phyloP scores from a whole-genome alignment of 768 basidiomycete species.

The Panus rudis region DNA sequence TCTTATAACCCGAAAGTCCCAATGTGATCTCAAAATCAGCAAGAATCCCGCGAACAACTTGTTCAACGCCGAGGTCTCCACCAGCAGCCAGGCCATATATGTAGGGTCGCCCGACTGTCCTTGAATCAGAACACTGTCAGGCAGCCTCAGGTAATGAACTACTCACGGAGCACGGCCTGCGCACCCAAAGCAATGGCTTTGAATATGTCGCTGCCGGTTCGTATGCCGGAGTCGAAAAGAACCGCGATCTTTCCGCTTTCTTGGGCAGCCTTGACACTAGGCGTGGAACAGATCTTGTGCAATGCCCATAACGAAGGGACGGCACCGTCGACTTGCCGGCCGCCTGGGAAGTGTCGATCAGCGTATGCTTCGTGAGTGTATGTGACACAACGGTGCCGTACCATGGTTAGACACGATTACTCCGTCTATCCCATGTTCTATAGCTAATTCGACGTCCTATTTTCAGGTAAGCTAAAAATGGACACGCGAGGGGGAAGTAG shows the following conservation, averaged over 20 bases:
- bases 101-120: constrained; percentile 69
- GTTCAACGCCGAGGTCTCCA: constrained; percentile 70
- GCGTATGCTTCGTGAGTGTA: background rate
- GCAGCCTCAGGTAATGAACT: background rate
- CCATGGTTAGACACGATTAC: constrained; percentile 81
- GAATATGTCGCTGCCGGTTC: constrained; percentile 77
- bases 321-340: constrained; percentile 73
- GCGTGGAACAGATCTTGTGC: constrained; percentile 57
- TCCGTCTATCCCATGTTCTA: constrained; percentile 59
- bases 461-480: background rate
- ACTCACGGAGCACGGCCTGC: constrained; percentile 68
- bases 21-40: constrained; percentile 64
- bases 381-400: constrained; percentile 20
- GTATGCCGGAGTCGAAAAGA: constrained; percentile 76
- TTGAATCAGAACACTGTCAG: too few relatives aligned
- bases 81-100: constrained; percentile 66
- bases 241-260: constrained; percentile 54
- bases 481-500: background rate
- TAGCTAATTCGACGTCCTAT: constrained; percentile 61
- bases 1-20: constrained; percentile 53
- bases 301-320: constrained; percentile 69
- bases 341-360: constrained; percentile 35
- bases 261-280: constrained; percentile 51
- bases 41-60: constrained; percentile 60
- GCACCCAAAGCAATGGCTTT: constrained; percentile 85